phyloP scores from a whole-genome alignment of 2,329 filamentous ascomycete species.

The Lizonia empirigonia region DNA sequence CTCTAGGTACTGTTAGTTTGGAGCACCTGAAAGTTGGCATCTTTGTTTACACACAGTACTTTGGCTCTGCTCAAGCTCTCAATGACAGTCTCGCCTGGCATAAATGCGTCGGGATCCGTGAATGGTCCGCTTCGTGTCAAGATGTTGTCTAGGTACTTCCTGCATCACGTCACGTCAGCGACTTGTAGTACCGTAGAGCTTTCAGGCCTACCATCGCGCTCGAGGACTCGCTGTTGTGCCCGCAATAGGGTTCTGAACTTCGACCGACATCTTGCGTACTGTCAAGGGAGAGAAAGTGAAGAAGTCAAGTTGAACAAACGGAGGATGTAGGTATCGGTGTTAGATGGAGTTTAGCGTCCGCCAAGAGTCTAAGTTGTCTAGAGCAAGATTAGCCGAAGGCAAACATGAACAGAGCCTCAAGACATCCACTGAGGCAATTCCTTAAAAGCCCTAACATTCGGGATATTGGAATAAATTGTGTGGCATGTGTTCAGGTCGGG shows the following conservation, averaged over 20 bases:
- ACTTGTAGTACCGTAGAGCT: not conserved
- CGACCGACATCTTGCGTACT: conserved; percentile 34
- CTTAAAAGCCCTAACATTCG: not conserved
- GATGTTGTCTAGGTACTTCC: conserved; percentile 84
- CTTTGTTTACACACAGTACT: conserved; percentile 67
- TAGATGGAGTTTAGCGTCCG: conserved; percentile 24
- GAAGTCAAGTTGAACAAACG: conserved; percentile 21
- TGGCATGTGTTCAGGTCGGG: not conserved
- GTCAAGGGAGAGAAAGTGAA: conserved; percentile 9
- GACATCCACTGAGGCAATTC: not conserved
- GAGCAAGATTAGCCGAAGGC: conserved; percentile 32
- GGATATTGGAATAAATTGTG: too few relatives aligned
- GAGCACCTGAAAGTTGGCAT: not conserved
- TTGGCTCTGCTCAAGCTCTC: conserved; percentile 44
- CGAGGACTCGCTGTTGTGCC: conserved; percentile 30
- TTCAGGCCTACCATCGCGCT: conserved; percentile 53
- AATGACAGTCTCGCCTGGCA: conserved; percentile 59
- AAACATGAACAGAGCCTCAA: conserved; percentile 6
- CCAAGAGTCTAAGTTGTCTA: conserved; percentile 33
- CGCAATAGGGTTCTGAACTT: conserved; percentile 14
- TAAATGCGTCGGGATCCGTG: conserved; percentile 64
- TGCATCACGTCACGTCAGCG: conserved; percentile 49
- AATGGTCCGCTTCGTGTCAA: conserved; percentile 79
- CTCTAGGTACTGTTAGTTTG: conserved; percentile 36
- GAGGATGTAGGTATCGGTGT: conserved; percentile 34